Conservation (phyloP, 2,329 filamentous ascomycete genomes). For the Monosporascus sp. region DNA sequence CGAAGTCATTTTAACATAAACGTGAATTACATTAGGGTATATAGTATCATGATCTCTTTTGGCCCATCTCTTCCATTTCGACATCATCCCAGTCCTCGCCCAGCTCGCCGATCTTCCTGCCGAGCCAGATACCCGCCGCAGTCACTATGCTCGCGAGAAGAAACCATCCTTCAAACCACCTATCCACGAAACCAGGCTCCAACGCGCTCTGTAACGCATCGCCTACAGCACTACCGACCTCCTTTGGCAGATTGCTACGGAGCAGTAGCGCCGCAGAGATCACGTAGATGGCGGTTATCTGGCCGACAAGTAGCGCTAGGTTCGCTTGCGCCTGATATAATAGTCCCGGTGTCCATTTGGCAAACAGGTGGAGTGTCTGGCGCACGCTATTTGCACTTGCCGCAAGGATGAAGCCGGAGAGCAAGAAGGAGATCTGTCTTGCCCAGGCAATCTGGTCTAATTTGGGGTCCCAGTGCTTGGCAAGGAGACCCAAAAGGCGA, state of each 20-base stretch:
- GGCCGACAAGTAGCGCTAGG: constrained; percentile 71
- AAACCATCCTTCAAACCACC: constrained; percentile 89
- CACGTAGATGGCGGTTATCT: constrained; percentile 80
- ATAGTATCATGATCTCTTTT: constrained; percentile 55
- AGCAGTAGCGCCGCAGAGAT: constrained; percentile 74
- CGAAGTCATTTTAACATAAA: constrained; percentile 1
- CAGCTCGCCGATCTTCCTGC: constrained; percentile 50
- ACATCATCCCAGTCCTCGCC: constrained; percentile 57
- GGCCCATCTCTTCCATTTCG: constrained; percentile 63
- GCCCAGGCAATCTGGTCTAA: constrained; percentile 80
- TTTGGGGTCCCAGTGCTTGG: constrained; percentile 76
- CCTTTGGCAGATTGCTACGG: constrained; percentile 69
- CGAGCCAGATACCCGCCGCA: constrained; percentile 66
- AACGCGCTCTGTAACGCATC: constrained; percentile 74
- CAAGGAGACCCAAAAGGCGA: constrained; percentile 72
- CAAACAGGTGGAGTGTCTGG: constrained; percentile 80
- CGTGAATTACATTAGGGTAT: constrained; percentile 5
- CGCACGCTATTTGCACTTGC: constrained; percentile 76
- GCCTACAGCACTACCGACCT: constrained; percentile 71
- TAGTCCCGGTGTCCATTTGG: constrained; percentile 66
- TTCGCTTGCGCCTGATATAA: constrained; percentile 71
- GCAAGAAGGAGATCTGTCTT: constrained; percentile 75
- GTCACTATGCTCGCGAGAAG: constrained; percentile 62
- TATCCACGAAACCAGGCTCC: constrained; percentile 66
- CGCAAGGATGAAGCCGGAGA: constrained; percentile 77